phyloP scores from a whole-genome alignment of 2,329 filamentous ascomycete species.

The Xylaria sp. region DNA sequence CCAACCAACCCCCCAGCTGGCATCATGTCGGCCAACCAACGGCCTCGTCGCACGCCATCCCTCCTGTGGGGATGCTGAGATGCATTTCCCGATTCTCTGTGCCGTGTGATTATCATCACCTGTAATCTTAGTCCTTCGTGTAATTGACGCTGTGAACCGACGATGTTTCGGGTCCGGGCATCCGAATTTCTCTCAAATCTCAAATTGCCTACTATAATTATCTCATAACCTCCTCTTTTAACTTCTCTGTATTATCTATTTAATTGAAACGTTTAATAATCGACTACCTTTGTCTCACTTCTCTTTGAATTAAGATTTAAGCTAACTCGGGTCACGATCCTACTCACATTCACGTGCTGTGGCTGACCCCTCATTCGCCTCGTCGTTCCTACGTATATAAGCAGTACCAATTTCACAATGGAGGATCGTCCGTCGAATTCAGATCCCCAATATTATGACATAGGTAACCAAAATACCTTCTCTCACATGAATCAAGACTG shows the following conservation, averaged over 20 bases:
- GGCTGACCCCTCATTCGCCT: conserved; percentile 6
- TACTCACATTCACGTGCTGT: background rate
- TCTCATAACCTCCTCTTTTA: conserved; percentile 11
- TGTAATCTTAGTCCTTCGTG: conserved; percentile 1
- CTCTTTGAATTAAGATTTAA: background rate
- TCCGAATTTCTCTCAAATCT: conserved; percentile 6
- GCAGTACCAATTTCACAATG: conserved; percentile 36
- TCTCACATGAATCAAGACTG: conserved; percentile 35
- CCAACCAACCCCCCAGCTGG: conserved; percentile 1
- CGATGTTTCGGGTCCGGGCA: conserved; percentile 2
- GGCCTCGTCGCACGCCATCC: conserved; percentile 6
- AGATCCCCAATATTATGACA: conserved; percentile 54
- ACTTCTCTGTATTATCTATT: conserved; percentile 3
- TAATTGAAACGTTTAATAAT: background rate
- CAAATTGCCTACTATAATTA: conserved; percentile 29
- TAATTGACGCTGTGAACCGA: conserved; percentile 16
- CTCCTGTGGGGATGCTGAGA: conserved; percentile 29
- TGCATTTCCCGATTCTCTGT: conserved; percentile 45
- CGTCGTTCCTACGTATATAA: conserved; percentile 3
- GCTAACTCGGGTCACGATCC: background rate
- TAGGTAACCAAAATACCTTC: conserved; percentile 52
- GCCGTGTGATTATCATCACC: conserved; percentile 39
- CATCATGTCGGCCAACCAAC: conserved; percentile 1
- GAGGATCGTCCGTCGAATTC: conserved; percentile 39
- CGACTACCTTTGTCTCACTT: background rate